Evolutionary conservation across 2,329 filamentous ascomycete genomes (phyloP), one percentile per base, ranked within the genome.

Genomic region (Cordyceps cicadae): DNA sequence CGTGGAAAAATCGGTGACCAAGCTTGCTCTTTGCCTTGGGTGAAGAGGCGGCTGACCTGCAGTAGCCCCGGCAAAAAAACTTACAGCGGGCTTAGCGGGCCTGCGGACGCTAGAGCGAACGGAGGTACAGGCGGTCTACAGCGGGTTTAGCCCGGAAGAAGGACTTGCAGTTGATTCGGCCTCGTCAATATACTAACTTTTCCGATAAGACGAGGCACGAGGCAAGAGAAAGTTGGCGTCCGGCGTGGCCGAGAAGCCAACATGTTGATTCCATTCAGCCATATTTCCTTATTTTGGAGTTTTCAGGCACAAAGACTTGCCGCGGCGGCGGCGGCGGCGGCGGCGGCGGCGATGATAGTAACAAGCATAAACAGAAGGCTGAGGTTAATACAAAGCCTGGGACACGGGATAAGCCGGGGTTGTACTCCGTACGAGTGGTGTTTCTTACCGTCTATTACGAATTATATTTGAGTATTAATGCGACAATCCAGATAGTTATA

Each of bases 101-200:
- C 4, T 14, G 49, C 45, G 34, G 46, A 15, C 34, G 45, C 46
- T 57, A 57, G 32, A 49, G 54, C 45, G n/a, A 2, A 26, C 3
- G 45, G 14, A 12, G 15, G n/a, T 50, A 32, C 15, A 50, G 46
- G 46, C 32, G 54, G 54, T 50, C 21, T 57, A 41, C 34, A 57
- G 54, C 54, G 54, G 54, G 45, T 50, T 57, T 57, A 57, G 46
- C 15, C 45, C 54, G 54, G 54, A 21, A 5, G 19, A 50, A 17
- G 46, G 32, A 4, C 8, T 45, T 19, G 3, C 29, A 7, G 21
- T 54, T 37, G 39, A 19, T 8, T 17, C 29, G 29, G 48, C 17
- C 8, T 9, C 26, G 17, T 32, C 6, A 24, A 43, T 19, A 52
- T 29, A 37, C 37, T 54, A 43, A 37, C 37, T 54, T 34, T 7